Evolutionary conservation across 345 rosid genomes (phyloP).

Genomic region (Kernera saxatilis): DNA sequence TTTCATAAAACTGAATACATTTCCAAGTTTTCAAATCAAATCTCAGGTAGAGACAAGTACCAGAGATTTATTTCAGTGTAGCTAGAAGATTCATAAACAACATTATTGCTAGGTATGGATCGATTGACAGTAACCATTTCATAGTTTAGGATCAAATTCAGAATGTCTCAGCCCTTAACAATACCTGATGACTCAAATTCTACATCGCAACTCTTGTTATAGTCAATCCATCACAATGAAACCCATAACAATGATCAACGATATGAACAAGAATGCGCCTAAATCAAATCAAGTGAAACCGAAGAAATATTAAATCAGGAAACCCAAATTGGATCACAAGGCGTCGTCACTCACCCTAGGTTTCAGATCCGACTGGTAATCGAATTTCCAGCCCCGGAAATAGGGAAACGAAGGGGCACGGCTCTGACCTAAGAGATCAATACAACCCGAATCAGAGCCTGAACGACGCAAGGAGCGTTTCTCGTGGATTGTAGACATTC

Average conservation of each 20-base stretch:
- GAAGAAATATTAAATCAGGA: neutral
- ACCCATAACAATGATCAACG: neutral
- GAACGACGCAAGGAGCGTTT: conserved; percentile 12
- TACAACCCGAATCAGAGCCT: conserved; percentile 46
- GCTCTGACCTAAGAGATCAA: conserved; percentile 52
- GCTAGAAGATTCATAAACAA: neutral
- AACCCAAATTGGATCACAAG: neutral
- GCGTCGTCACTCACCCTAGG: conserved; percentile 52
- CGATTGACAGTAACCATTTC: too few species aligned
- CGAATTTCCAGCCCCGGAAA: conserved; percentile 59
- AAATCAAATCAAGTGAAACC: neutral
- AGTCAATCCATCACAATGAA: neutral
- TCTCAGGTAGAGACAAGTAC: neutral
- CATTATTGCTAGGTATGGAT: too few species aligned
- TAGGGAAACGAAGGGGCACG: conserved; percentile 63
- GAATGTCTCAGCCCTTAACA: neutral
- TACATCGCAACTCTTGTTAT: neutral
- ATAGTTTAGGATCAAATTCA: neutral
- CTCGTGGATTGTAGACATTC: conserved; percentile 35
- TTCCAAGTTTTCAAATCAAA: too few species aligned
- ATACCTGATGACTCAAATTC: neutral
- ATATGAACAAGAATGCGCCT: neutral
- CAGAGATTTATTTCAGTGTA: neutral
- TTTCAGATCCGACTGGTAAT: conserved; percentile 56
- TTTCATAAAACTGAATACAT: neutral